phyloP scores from a whole-genome alignment of 371 early-diverging fungal genomes.

The Saksenaea vasiformis region DNA sequence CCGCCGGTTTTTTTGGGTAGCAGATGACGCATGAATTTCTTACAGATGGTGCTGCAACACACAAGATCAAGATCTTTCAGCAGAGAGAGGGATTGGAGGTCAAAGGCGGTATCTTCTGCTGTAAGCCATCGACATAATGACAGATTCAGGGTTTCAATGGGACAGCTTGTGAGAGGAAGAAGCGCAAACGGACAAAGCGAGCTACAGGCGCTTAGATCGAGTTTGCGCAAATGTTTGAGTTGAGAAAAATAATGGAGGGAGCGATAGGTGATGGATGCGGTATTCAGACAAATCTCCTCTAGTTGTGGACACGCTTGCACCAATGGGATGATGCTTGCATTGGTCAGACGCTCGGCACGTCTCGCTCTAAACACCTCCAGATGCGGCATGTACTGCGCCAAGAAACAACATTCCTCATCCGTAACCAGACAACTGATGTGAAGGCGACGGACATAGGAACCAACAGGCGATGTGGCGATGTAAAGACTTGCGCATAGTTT shows the following conservation, averaged over 20 bases:
- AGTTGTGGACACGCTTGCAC: slow-evolving; percentile 28
- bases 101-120: slow-evolving; percentile 43
- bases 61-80: slow-evolving; percentile 41
- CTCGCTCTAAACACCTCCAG: slow-evolving; percentile 32
- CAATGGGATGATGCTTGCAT: slow-evolving; percentile 34
- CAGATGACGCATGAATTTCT: not conserved
- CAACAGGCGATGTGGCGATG: slow-evolving; percentile 3
- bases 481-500: not conserved
- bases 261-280: slow-evolving; percentile 34
- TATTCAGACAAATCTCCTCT: slow-evolving; percentile 27
- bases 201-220: slow-evolving; percentile 33
- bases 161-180: slow-evolving; percentile 34
- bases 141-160: slow-evolving; percentile 38
- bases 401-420: slow-evolving; percentile 28
- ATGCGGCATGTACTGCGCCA: slow-evolving; percentile 30
- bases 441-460: slow-evolving; percentile 17
- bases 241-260: slow-evolving; percentile 35
- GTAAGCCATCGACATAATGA: slow-evolving; percentile 45
- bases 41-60: slow-evolving; percentile 21
- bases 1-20: slow-evolving; percentile 6
- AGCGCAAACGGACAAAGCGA: slow-evolving; percentile 29
- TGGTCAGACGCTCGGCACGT: slow-evolving; percentile 33
- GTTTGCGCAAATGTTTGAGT: slow-evolving; percentile 16
- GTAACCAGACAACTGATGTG: slow-evolving; percentile 8
- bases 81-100: slow-evolving; percentile 24